phyloP scores from a whole-genome alignment of 306 rosid genomes.

The Cucumis sativus region Cucumber_9930_V3 NC_026655.2:3576501-3577000 shows the following conservation, averaged over 20 bases:
- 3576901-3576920: background rate
- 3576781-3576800: background rate
- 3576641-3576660: background rate
- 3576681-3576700: background rate
- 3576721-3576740: too few relatives aligned
- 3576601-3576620: background rate
- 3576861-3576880: background rate
- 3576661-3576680: slow-evolving; percentile 2
- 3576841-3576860: background rate
- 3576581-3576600: too few relatives aligned
- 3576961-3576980: too few relatives aligned
- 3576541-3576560: too few relatives aligned
- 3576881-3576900: background rate
- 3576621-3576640: background rate
- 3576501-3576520: too few relatives aligned
- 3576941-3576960: too few relatives aligned
- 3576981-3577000: too few relatives aligned
- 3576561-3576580: too few relatives aligned
- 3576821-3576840: too few relatives aligned
- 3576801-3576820: too few relatives aligned
- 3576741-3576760: background rate
- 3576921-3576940: background rate
- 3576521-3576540: too few relatives aligned
- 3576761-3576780: background rate
- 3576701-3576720: too few relatives aligned